A percentile compares a stretch with the other conserved stretches of the same genome.
Conservation (phyloP, 768 basidiomycete species). For the Hericium coralloides region DNA sequence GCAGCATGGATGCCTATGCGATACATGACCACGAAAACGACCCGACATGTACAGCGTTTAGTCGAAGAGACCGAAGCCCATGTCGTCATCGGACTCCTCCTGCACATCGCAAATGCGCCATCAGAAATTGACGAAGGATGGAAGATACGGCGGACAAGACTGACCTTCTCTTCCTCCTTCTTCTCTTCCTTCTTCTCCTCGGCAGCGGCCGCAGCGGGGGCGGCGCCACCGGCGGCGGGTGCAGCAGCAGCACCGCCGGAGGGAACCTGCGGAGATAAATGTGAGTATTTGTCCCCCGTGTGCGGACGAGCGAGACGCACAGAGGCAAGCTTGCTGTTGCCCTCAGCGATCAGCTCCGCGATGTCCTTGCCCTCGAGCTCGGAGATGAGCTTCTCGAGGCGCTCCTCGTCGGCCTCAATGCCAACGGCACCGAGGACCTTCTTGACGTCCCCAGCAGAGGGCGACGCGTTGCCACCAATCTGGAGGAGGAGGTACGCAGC, state of each 20-base stretch:
- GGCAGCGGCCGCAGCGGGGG: conserved; percentile 51
- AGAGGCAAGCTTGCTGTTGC: conserved; percentile 89
- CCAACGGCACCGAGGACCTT: conserved; percentile 80
- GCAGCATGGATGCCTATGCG: not conserved
- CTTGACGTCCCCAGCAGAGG: conserved; percentile 82
- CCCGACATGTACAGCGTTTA: conserved; percentile 35
- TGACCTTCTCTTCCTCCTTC: conserved; percentile 83
- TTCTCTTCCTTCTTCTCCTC: conserved; percentile 77
- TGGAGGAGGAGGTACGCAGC: conserved; percentile 97
- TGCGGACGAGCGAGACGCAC: conserved; percentile 35
- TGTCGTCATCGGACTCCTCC: conserved; percentile 97
- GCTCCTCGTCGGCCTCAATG: conserved; percentile 79
- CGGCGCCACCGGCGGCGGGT: conserved; percentile 43
- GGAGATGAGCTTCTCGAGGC: conserved; percentile 73
- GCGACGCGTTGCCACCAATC: conserved; percentile 84
- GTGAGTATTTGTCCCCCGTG: not conserved
- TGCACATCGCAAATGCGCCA: conserved; percentile 21
- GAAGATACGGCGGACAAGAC: conserved; percentile 15
- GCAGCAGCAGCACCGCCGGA: conserved; percentile 80
- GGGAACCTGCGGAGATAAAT: conserved; percentile 52
- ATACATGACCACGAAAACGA: conserved; percentile 2
- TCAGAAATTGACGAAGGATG: not conserved
- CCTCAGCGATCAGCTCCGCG: conserved; percentile 87
- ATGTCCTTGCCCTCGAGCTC: conserved; percentile 90
- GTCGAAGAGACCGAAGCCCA: conserved; percentile 99